phyloP scores from a whole-genome alignment of 768 basidiomycete species.

The Podaxis rugospora region DNA sequence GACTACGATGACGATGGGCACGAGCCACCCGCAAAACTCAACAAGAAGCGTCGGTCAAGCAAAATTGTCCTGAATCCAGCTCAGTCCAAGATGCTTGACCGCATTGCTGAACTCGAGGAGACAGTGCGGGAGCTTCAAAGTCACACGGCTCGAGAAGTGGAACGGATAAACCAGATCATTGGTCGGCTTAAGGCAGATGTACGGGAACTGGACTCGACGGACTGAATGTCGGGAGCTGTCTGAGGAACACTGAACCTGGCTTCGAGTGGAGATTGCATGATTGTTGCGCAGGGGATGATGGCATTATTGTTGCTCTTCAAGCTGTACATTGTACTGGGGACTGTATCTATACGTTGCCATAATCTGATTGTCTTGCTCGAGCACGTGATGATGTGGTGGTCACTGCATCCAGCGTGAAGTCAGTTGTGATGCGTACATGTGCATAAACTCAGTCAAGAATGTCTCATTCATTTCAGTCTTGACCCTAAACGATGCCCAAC shows the following conservation, averaged over 20 bases:
- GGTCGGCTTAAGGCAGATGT: constrained; percentile 26
- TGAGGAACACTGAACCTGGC: not conserved
- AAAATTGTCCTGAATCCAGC: constrained; percentile 23
- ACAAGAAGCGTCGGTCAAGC: constrained; percentile 29
- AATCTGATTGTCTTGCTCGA: not conserved
- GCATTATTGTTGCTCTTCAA: constrained; percentile 6
- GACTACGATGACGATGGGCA: constrained; percentile 32
- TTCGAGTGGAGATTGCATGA: not conserved
- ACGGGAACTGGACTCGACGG: constrained; percentile 24
- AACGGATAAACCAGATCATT: constrained; percentile 29
- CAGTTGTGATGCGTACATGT: not conserved
- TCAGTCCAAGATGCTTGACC: constrained; percentile 28
- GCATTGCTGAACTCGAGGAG: constrained; percentile 30
- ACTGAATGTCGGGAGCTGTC: not conserved
- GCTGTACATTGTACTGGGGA: constrained; percentile 4
- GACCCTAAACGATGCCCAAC: constrained; percentile 17
- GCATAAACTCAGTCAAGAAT: not conserved
- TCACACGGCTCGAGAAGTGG: constrained; percentile 29
- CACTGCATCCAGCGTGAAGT: not conserved
- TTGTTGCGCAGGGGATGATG: not conserved
- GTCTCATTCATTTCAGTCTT: constrained; percentile 3
- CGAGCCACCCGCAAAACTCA: constrained; percentile 23
- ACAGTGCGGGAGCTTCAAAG: constrained; percentile 30
- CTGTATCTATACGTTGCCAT: not conserved
- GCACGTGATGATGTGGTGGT: constrained; percentile 6